Evolutionary conservation across 2,329 filamentous ascomycete genomes (phyloP), one percentile per base, ranked within the genome.

Genomic region (Paraphaeosphaeria sporulosa): DNA sequence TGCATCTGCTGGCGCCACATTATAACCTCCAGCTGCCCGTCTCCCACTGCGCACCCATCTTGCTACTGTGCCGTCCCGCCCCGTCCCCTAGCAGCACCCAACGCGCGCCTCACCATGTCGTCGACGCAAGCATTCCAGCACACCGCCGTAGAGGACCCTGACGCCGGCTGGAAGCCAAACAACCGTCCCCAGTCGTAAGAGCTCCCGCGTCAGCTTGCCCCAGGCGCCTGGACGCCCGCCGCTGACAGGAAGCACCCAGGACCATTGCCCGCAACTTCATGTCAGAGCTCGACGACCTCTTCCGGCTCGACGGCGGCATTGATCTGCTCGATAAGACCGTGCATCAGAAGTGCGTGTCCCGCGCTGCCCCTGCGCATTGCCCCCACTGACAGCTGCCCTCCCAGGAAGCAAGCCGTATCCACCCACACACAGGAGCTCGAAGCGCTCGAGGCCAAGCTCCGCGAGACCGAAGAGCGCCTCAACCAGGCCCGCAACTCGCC

Each of bases 261-360:
- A 95, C 92, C 62, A 89, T 97, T 79, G 94, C 93, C 56, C 90
- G 88, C 70, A 92, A 90, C 75, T 97, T 97, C 81, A 94, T 93
- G 61, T 84, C 88, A 47, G 92, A 94, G 76, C 84, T 97, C 62
- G 91, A 94, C 83, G 90, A 93, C 76, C 90, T 96, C 69, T 97
- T 97, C 83, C 90, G 91, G 73, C 89, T 97, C 74, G 92, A 95
- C 69, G 90, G 89, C 78, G 90, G 89, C 68, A 78, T 95, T 60
- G 87, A 90, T 72, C 86, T 90, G 63, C 85, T 96, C 38, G 87
- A 91, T 72, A 85, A 90, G 76, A 87, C 90, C 67, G 87, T 97
- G 62, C 86, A 92, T 75, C 86, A 92, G 78, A 94, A 94, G 94
- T 97, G 83, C 74, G 89, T 49, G 27, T n/a, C 42, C 50, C 32